Evolutionary conservation across 169 alveolate species (phyloP).

Genomic region (Neospora caninum): DNA sequence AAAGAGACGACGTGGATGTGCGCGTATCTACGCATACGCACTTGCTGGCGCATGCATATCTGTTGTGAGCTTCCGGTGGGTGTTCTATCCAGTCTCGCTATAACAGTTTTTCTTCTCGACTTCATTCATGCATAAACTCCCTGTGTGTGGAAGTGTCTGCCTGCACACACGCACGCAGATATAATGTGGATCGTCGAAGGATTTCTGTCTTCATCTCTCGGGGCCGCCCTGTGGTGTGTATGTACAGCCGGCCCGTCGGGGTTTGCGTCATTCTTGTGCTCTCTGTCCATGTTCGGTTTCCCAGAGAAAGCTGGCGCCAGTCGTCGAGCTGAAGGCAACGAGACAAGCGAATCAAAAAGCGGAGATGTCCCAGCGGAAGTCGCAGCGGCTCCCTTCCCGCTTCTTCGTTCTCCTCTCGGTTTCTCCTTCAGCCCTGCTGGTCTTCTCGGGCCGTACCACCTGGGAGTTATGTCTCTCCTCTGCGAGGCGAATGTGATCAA

Average conservation of each 20-base stretch:
- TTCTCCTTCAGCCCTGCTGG: conserved; percentile 74
- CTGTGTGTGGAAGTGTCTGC: too few species aligned
- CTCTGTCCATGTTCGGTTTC: too few species aligned
- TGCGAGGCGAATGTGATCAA: conserved; percentile 54
- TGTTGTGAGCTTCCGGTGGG: not conserved
- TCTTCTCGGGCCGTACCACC: conserved; percentile 67
- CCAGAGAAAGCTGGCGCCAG: not conserved
- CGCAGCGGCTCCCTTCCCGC: not conserved
- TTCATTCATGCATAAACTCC: too few species aligned
- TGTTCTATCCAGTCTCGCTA: too few species aligned
- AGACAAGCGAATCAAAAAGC: too few species aligned
- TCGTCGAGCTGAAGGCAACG: not conserved
- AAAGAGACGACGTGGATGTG: not conserved
- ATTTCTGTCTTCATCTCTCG: too few species aligned
- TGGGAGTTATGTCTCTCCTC: conserved; percentile 56
- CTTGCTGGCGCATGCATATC: not conserved
- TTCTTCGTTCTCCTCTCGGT: conserved; percentile 55
- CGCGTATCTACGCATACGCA: not conserved
- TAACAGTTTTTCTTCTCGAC: too few species aligned
- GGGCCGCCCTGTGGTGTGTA: too few species aligned
- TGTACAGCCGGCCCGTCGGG: too few species aligned
- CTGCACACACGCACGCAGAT: too few species aligned
- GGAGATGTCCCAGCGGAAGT: not conserved
- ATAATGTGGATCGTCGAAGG: too few species aligned
- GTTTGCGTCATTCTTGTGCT: too few species aligned